Base-by-base conservation (phyloP, 805 yeast genomes). In the Grigorovia jiainica region DNA sequence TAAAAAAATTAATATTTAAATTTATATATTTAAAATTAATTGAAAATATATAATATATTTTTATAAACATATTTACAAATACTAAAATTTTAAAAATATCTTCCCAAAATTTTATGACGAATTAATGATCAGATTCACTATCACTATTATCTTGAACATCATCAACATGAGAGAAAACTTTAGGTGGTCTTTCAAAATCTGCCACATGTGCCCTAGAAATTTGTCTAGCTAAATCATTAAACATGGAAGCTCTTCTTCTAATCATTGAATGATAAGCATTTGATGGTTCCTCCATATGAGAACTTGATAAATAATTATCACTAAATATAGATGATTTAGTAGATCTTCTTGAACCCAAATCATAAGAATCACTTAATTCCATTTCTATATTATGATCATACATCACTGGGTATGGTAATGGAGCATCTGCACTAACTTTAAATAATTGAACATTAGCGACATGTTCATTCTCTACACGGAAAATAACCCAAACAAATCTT, bases 381-480 rank as follows among this genome's bases (percentile, higher is more conserved):
- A 31, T 33, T 31, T 38, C 41, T 6, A 36, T 34, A 36, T 39
- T 40, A 7, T 18, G 23, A 23, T 36, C 31, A 7, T 13, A 25
- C 3, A 42, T 17, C 4, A 47, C 36, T 2, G 78, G 75, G 48
- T 87, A 90, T 0, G 98, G 98, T 41, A 90, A 64, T 2, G 90
- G 85, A 8, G 86, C 67, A 46, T 90, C 96, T 44, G 94, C 76
- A 8, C 94, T 80, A 0, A 97, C 97, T 48, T 95, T 73, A 61
- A 80, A 84, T 35, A 87, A 65, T 42, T 78, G 78, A 9, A 87
- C 95, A 57, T 90, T 90, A 0, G 97, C 79, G 37, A 89, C 81
- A 61, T 92, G 98, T 61, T 92, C 97, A 62, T 92, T 92, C 53
- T 92, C 98, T 73, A 92, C 82, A 65, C 98, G 79, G 67, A 92